Percentiles rank a stretch among this genome's conserved stretches.
Evolutionary conservation across 257 asterid species (phyloP).

Genomic region (Echium plantagineum): DNA sequence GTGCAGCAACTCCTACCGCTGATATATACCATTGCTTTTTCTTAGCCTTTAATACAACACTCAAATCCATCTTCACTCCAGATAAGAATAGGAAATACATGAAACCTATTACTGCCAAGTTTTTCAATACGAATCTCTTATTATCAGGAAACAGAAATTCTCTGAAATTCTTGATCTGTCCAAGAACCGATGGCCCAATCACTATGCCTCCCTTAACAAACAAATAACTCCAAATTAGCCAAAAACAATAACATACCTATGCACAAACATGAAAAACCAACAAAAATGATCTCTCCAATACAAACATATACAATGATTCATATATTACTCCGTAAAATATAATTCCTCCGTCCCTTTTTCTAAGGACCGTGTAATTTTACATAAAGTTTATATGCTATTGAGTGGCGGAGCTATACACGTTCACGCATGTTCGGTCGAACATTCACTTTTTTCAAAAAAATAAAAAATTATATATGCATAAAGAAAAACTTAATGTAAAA

Average conservation of each 20-base stretch:
- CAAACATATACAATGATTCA: not conserved
- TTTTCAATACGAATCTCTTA: slow-evolving; percentile 27
- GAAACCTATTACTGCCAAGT: slow-evolving; percentile 56
- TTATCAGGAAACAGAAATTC: slow-evolving; percentile 35
- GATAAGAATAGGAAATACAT: slow-evolving; percentile 67
- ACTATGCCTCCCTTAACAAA: slow-evolving; percentile 55
- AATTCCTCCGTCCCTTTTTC: too few species aligned
- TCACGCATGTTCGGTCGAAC: too few species aligned
- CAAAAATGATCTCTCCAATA: not conserved
- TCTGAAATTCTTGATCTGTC: slow-evolving; percentile 36
- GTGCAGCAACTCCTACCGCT: slow-evolving; percentile 15
- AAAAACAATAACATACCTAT: not conserved
- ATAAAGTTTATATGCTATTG: too few species aligned
- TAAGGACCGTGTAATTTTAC: too few species aligned
- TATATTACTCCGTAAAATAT: too few species aligned
- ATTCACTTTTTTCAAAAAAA: too few species aligned
- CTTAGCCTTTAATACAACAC: slow-evolving; percentile 17
- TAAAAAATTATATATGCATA: too few species aligned
- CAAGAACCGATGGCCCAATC: slow-evolving; percentile 55
- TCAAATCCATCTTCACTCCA: slow-evolving; percentile 53
- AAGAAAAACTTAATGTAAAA: too few species aligned
- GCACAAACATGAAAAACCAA: not conserved
- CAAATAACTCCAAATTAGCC: slow-evolving; percentile 9
- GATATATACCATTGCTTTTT: slow-evolving; percentile 55
- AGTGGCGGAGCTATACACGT: too few species aligned